Evolutionary conservation across 2,329 filamentous ascomycete species (phyloP).

Genomic region (Penicillium crustosum): DNA sequence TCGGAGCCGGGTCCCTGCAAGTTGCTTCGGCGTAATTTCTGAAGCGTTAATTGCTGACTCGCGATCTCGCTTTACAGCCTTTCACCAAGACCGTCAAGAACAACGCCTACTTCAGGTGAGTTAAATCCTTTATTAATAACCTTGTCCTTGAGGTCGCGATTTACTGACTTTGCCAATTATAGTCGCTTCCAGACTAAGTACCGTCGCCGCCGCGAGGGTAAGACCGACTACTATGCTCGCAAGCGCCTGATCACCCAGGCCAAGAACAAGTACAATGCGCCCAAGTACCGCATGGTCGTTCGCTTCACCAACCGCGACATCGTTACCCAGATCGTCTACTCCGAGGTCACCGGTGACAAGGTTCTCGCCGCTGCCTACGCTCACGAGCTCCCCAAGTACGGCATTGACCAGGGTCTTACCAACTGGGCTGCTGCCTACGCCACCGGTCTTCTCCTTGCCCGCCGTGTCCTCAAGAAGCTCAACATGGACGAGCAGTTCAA

Average conservation of each 20-base stretch:
- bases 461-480: constrained; percentile 96
- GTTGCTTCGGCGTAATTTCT: constrained; percentile 92
- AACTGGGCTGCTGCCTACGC: constrained; percentile 99
- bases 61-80: constrained; percentile 63
- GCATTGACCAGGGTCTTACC: constrained; percentile 96
- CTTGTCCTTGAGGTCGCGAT: background rate
- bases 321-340: constrained; percentile 94
- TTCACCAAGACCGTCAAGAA: constrained; percentile 97
- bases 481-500: constrained; percentile 88
- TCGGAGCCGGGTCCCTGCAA: constrained; percentile 75
- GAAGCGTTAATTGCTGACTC: constrained; percentile 99
- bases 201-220: constrained; percentile 91
- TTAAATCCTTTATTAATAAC: constrained; percentile 20
- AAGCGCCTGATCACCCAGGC: constrained; percentile 99
- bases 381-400: constrained; percentile 97
- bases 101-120: constrained; percentile 98
- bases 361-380: constrained; percentile 89
- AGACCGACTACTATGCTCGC: constrained; percentile 99
- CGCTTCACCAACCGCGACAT: constrained; percentile 99
- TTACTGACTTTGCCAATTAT: constrained; percentile 24
- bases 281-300: constrained; percentile 99
- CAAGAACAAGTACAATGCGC: constrained; percentile 99
- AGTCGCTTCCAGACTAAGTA: constrained; percentile 99
- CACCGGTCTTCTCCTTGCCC: constrained; percentile 94
- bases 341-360: constrained; percentile 97